Conservation (phyloP, 2,329 filamentous ascomycete species). For the Fusarium sp. region DNA sequence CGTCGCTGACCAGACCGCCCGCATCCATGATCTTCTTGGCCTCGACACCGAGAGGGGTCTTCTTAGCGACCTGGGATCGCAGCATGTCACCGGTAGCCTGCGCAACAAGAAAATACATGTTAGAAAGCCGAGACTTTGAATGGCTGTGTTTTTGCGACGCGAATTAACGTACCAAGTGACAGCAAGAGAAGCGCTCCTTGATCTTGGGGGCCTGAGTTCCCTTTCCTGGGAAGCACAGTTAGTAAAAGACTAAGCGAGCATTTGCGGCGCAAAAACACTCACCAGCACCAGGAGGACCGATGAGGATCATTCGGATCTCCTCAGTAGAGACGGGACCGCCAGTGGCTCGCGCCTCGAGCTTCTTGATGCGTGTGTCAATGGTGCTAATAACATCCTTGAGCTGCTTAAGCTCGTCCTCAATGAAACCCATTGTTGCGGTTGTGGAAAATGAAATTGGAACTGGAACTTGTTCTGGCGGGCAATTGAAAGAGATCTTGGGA, state of each 20-base stretch:
- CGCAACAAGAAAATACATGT: constrained; percentile 25
- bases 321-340: constrained; percentile 63
- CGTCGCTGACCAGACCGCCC: constrained; percentile 95
- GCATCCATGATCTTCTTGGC: constrained; percentile 99
- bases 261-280: constrained; percentile 50
- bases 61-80: constrained; percentile 96
- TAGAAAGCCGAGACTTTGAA: constrained; percentile 12
- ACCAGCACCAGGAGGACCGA: constrained; percentile 98
- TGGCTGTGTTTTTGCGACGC: constrained; percentile 2
- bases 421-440: constrained; percentile 79
- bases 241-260: constrained; percentile 10
- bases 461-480: constrained; percentile 22
- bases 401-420: constrained; percentile 85
- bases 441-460: constrained; percentile 29
- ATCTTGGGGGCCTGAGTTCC: constrained; percentile 98
- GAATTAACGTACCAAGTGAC: constrained; percentile 81
- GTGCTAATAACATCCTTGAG: constrained; percentile 85
- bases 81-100: constrained; percentile 99
- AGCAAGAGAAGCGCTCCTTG: constrained; percentile 97
- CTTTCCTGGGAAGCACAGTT: constrained; percentile 74
- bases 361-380: constrained; percentile 86
- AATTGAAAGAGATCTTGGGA: constrained; percentile 29
- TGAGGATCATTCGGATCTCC: constrained; percentile 94
- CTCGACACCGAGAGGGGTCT: constrained; percentile 92
- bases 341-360: constrained; percentile 80